Evolutionary conservation across 2,329 filamentous ascomycete species (phyloP).

Genomic region (Xylariaceae sp.): DNA sequence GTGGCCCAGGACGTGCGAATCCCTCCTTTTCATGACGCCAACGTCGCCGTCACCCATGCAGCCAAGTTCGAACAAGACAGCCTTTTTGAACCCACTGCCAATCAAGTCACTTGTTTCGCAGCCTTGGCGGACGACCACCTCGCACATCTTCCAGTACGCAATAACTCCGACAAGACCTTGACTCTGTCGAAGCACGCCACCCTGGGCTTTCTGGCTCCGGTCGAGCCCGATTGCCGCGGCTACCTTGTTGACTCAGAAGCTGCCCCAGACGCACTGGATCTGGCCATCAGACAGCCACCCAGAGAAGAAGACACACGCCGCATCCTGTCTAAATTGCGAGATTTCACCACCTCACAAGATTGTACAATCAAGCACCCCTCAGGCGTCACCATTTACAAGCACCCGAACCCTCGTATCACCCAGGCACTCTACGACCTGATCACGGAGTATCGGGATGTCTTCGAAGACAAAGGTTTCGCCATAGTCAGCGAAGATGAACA

Average conservation of each 20-base stretch:
- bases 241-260: not conserved
- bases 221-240: not conserved
- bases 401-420: not conserved
- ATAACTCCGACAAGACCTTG: not conserved
- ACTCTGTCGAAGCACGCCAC: not conserved
- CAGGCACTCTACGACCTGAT: not conserved
- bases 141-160: not conserved
- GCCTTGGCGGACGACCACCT: not conserved
- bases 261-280: not conserved
- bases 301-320: not conserved
- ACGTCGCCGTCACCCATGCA: not conserved
- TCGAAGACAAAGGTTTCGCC: not conserved
- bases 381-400: not conserved
- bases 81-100: not conserved
- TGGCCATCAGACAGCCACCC: not conserved
- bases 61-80: not conserved
- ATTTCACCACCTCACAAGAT: not conserved
- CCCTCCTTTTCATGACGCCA: too few species aligned
- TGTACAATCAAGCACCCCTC: not conserved
- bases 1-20: not conserved
- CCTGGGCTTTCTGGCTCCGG: not conserved
- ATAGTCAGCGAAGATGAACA: not conserved
- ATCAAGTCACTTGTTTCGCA: not conserved
- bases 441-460: not conserved
- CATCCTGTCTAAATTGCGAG: not conserved